Evolutionary conservation across 345 rosid genomes (phyloP).

Genomic region (Erucastrum elatum): DNA sequence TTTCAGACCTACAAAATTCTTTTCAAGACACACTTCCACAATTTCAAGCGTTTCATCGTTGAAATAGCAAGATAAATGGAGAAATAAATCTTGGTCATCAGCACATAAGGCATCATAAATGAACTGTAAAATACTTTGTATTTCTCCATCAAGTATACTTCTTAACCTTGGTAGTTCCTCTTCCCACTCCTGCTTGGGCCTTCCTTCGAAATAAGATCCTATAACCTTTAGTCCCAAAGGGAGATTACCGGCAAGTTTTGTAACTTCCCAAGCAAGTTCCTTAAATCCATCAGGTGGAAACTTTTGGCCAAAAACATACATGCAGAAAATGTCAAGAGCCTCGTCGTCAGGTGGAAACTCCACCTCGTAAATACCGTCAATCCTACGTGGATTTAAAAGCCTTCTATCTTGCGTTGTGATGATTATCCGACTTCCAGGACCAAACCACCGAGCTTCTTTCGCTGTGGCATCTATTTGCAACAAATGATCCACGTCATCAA

Average conservation of each 20-base stretch:
- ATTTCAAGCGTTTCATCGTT: neutral
- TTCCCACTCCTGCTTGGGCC: constrained; percentile 20
- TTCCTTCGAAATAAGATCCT: constrained; percentile 27
- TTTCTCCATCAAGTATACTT: constrained; percentile 19
- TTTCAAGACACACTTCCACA: neutral
- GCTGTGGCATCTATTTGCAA: constrained; percentile 10
- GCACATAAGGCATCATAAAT: constrained; percentile 37
- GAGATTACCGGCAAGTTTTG: constrained; percentile 16
- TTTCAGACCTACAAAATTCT: neutral
- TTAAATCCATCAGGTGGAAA: neutral
- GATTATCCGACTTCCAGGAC: constrained; percentile 27
- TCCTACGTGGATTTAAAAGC: constrained; percentile 6
- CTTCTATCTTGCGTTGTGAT: constrained; percentile 28
- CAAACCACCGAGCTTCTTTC: constrained; percentile 1
- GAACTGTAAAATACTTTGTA: constrained; percentile 13
- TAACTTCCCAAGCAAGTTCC: constrained; percentile 6
- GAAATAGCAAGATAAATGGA: constrained; percentile 38
- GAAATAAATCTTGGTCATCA: constrained; percentile 31
- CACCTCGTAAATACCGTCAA: constrained; percentile 7
- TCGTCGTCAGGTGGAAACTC: constrained; percentile 3
- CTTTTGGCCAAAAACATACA: constrained; percentile 10
- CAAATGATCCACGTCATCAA: constrained; percentile 19
- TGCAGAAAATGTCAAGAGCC: constrained; percentile 25
- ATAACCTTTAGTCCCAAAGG: constrained; percentile 43
- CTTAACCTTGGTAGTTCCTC: constrained; percentile 21